These are phyloP conservation scores for Hyphopichia buzzinii DNA, from an alignment of 1,139 yeast genomes.

Conservation along the genomic window DNA sequence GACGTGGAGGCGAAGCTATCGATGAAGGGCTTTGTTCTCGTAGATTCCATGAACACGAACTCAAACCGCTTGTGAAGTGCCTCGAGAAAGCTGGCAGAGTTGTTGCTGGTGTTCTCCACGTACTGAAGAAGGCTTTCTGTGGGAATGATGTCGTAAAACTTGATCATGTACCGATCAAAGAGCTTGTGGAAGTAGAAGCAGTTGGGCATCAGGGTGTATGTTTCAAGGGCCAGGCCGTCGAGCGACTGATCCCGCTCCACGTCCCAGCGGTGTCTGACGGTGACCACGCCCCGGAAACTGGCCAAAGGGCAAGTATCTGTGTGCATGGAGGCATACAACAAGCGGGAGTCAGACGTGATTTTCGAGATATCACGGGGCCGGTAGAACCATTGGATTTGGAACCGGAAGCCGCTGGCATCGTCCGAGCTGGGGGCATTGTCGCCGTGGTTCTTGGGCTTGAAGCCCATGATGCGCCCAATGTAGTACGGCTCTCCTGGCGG, in stretches of 20 bases:
- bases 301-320: conserved; percentile 78
- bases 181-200: conserved; percentile 82
- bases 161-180: conserved; percentile 83
- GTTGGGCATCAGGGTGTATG: conserved; percentile 58
- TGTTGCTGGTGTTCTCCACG: conserved; percentile 50
- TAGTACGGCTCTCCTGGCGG: conserved; percentile 97
- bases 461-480: conserved; percentile 81
- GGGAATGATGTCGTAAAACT: conserved; percentile 69
- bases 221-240: conserved; percentile 32
- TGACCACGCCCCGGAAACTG: conserved; percentile 74
- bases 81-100: conserved; percentile 52
- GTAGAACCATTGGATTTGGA: conserved; percentile 89
- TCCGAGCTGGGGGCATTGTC: conserved; percentile 12
- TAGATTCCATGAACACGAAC: conserved; percentile 74
- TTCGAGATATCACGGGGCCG: conserved; percentile 83
- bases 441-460: conserved; percentile 38
- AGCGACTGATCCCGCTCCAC: conserved; percentile 42
- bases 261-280: conserved; percentile 66
- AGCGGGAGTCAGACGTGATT: conserved; percentile 66
- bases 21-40: conserved; percentile 62
- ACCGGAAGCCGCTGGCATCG: conserved; percentile 49
- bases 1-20: conserved; percentile 54
- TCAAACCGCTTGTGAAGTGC: conserved; percentile 69
- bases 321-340: conserved; percentile 83
- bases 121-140: conserved; percentile 50